phyloP scores from a whole-genome alignment of 495 filamentous ascomycete genomes.

The Aspergillus heteromorphus region DNA sequence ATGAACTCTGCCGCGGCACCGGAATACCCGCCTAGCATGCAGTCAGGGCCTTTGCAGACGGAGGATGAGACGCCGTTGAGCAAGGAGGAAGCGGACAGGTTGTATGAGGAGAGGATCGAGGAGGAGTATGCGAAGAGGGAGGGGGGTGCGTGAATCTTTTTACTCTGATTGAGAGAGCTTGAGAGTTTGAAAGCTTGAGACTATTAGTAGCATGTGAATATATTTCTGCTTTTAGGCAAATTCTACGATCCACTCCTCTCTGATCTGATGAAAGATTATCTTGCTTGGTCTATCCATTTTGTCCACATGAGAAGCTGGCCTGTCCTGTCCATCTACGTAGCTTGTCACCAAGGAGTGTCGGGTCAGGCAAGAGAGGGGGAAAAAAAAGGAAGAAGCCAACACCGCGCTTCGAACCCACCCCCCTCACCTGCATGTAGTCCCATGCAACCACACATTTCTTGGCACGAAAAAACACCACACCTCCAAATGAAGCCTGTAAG shows the following conservation, averaged over 20 bases:
- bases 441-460: neutral
- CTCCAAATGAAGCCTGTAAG: conserved; percentile 19
- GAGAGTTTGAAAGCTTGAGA: neutral
- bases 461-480: conserved; percentile 4
- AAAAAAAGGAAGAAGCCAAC: conserved; percentile 4
- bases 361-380: neutral
- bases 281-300: too few species aligned
- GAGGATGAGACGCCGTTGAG: conserved; percentile 27
- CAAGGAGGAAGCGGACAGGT: conserved; percentile 51
- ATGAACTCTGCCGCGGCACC: neutral
- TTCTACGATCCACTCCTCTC: neutral
- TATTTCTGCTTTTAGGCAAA: neutral
- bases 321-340: too few species aligned
- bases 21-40: neutral
- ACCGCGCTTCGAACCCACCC: conserved; percentile 5
- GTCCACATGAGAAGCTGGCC: too few species aligned
- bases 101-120: conserved; percentile 69
- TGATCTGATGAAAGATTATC: neutral
- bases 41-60: neutral
- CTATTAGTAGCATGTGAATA: neutral
- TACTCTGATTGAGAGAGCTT: neutral
- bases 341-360: too few species aligned
- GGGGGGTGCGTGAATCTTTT: conserved; percentile 50
- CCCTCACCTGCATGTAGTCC: too few species aligned
- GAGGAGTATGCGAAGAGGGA: conserved; percentile 77